Evolutionary conservation across 228 moss, liverwort and hornwort species (phyloP).

Genomic region (Sphagnum fallax): DNA sequence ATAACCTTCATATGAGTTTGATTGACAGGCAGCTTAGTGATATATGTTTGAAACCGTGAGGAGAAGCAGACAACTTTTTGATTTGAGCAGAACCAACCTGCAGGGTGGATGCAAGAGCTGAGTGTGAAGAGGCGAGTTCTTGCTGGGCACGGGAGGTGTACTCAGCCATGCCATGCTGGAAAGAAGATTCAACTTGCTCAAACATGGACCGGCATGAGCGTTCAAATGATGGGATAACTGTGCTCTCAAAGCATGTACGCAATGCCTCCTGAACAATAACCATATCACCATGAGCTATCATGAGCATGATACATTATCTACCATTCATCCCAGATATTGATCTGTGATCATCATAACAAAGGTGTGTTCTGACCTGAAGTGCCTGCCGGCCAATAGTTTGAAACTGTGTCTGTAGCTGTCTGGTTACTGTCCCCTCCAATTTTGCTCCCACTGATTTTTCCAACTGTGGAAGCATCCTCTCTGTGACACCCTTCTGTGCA

Average conservation of each 20-base stretch:
- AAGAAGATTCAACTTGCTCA: constrained; percentile 73
- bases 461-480: constrained; percentile 80
- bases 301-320: background rate
- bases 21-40: too few relatives aligned
- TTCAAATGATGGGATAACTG: constrained; percentile 83
- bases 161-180: constrained; percentile 75
- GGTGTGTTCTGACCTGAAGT: constrained; percentile 50
- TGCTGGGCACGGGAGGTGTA: constrained; percentile 78
- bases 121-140: constrained; percentile 76
- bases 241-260: constrained; percentile 70
- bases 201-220: constrained; percentile 86
- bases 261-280: constrained; percentile 61
- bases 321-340: background rate
- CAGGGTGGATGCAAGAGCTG: constrained; percentile 69
- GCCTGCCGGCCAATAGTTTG: constrained; percentile 75
- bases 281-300: background rate
- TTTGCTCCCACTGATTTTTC: constrained; percentile 67
- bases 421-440: constrained; percentile 66
- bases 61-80: too few relatives aligned
- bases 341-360: background rate
- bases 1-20: too few relatives aligned
- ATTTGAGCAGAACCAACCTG: constrained; percentile 42
- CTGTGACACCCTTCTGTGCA: constrained; percentile 80
- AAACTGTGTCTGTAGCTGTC: constrained; percentile 82
- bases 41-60: too few relatives aligned